A percentile compares a stretch with the other conserved stretches of the same genome.
phyloP scores from a whole-genome alignment of 1,284 basidiomycete species.

The Mycosarcoma maydis region DNA sequence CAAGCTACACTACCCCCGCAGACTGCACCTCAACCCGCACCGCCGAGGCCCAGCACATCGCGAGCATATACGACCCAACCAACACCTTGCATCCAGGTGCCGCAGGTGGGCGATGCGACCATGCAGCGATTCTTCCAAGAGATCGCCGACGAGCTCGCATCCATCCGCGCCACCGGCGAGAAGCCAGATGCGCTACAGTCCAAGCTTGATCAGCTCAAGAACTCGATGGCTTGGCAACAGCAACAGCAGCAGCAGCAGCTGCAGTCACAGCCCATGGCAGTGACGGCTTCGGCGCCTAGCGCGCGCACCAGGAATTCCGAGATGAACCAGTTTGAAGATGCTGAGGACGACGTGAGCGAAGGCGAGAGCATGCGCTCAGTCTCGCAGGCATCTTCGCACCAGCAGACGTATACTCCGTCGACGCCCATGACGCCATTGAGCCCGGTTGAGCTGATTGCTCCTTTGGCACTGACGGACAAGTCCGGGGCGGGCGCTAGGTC shows the following conservation, averaged over 20 bases:
- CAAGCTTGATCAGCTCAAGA: conserved; percentile 67
- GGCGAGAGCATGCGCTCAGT: conserved; percentile 46
- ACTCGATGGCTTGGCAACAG: conserved; percentile 59
- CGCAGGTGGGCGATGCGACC: conserved; percentile 72
- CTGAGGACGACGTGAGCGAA: conserved; percentile 69
- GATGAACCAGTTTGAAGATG: conserved; percentile 71
- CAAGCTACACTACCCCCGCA: conserved; percentile 10
- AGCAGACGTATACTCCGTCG: conserved; percentile 46
- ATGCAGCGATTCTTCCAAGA: conserved; percentile 83
- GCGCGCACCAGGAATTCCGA: conserved; percentile 28
- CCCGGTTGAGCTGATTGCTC: conserved; percentile 48
- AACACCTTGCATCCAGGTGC: conserved; percentile 50
- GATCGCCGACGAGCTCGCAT: conserved; percentile 80
- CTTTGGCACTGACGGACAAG: conserved; percentile 45
- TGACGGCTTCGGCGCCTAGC: conserved; percentile 1
- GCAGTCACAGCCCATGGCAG: conserved; percentile 13
- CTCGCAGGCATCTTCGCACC: conserved; percentile 47
- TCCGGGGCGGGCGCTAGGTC: conserved; percentile 9
- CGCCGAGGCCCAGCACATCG: conserved; percentile 40
- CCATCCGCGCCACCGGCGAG: conserved; percentile 69
- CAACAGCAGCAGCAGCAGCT: conserved; percentile 32
- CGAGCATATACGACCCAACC: conserved; percentile 50
- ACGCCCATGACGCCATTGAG: conserved; percentile 50
- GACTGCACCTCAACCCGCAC: conserved; percentile 10
- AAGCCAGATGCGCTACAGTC: conserved; percentile 69